Percentiles rank a stretch among this genome's conserved stretches.
Conservation (phyloP, 257 asterid genomes). For the Haberlea rhodopensis region DNA sequence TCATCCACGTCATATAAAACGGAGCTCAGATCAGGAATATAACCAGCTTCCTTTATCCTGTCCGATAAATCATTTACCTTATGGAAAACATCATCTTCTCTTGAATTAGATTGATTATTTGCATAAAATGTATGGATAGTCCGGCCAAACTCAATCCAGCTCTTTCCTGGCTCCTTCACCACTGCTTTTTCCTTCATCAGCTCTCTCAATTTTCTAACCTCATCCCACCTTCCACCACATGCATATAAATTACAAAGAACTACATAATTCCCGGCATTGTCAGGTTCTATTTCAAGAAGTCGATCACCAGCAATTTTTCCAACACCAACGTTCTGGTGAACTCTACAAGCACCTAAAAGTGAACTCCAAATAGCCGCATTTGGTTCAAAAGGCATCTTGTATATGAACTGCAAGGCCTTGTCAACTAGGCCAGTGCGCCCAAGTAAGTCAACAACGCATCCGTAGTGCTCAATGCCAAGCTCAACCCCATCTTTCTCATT, state of each 20-base stretch:
- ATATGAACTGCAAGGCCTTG: conserved; percentile 61
- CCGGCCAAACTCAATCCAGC: conserved; percentile 62
- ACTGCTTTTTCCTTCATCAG: conserved; percentile 50
- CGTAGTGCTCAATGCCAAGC: conserved; percentile 76
- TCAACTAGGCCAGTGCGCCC: conserved; percentile 79
- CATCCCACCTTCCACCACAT: conserved; percentile 74
- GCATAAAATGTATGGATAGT: conserved; percentile 47
- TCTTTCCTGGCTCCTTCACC: conserved; percentile 72
- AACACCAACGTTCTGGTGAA: conserved; percentile 47
- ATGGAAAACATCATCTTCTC: conserved; percentile 28
- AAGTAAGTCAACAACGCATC: conserved; percentile 83
- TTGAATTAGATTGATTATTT: conserved; percentile 37
- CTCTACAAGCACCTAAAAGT: conserved; percentile 83
- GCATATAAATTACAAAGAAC: conserved; percentile 69
- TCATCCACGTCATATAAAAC: conserved; percentile 48
- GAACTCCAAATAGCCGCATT: conserved; percentile 87
- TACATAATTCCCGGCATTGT: conserved; percentile 61
- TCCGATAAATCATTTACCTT: conserved; percentile 39
- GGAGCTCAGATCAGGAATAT: conserved; percentile 39
- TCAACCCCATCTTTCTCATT: conserved; percentile 27
- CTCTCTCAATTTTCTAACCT: conserved; percentile 56
- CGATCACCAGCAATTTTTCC: conserved; percentile 60
- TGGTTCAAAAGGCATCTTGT: conserved; percentile 71
- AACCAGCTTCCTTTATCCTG: conserved; percentile 40
- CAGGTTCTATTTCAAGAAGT: conserved; percentile 76